phyloP scores from a whole-genome alignment of 768 basidiomycete genomes.

The Lactarius hatsudake region DNA sequence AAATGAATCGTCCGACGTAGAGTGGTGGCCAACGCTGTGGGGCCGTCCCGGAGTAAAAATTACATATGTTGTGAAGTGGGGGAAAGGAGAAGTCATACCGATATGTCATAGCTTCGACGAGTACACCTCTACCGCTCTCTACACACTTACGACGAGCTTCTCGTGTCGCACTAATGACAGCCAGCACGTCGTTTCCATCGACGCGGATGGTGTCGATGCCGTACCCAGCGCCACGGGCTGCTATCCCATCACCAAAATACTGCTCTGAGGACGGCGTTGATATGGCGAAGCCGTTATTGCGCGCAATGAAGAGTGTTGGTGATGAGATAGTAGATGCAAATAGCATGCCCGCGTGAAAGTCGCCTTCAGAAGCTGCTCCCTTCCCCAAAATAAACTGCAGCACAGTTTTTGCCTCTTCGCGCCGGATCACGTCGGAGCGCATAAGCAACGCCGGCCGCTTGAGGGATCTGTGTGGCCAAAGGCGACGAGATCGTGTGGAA shows the following conservation, averaged over 20 bases:
- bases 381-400: conserved; percentile 90
- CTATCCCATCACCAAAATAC: conserved; percentile 90
- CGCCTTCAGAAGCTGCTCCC: conserved; percentile 93
- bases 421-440: conserved; percentile 77
- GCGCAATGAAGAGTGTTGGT: conserved; percentile 69
- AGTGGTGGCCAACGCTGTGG: conserved; percentile 84
- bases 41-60: conserved; percentile 1
- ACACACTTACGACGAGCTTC: conserved; percentile 72
- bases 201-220: conserved; percentile 90
- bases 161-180: conserved; percentile 70
- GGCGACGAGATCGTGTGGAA: conserved; percentile 95
- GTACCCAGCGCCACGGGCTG: conserved; percentile 86
- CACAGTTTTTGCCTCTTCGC: conserved; percentile 68
- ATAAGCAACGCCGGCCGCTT: conserved; percentile 90
- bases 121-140: conserved; percentile 75
- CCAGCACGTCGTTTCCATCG: conserved; percentile 90
- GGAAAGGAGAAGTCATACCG: conserved; percentile 44
- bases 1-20: conserved; percentile 93
- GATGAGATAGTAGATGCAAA: conserved; percentile 74
- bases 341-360: conserved; percentile 90
- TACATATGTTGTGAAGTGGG: neutral
- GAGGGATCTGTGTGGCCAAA: conserved; percentile 90
- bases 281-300: conserved; percentile 93
- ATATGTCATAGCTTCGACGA: conserved; percentile 91
- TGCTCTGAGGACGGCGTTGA: conserved; percentile 89